Percentiles rank a stretch among this genome's conserved stretches.
phyloP scores from a whole-genome alignment of 2,329 filamentous ascomycete genomes.

The Pseudopithomyces chartarum region DNA sequence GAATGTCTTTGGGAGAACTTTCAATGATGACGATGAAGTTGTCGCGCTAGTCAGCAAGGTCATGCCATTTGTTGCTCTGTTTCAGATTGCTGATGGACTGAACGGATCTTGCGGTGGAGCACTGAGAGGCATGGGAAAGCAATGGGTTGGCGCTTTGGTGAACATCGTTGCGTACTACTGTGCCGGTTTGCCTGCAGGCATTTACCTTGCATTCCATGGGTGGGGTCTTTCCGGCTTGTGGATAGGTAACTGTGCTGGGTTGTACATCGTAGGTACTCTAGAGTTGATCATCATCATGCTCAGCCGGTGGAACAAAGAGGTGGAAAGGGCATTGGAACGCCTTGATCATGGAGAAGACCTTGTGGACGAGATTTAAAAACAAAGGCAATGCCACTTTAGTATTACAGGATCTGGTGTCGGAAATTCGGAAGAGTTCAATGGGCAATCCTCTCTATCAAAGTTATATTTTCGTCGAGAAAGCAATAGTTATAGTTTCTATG shows the following conservation, averaged over 20 bases:
- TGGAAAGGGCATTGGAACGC: neutral
- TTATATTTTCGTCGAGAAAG: no score
- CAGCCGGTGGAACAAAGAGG: constrained; percentile 6
- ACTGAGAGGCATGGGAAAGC: constrained; percentile 81
- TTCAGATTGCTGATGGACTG: constrained; percentile 87
- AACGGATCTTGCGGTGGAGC: constrained; percentile 85
- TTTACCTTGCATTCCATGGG: constrained; percentile 83
- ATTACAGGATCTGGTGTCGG: neutral
- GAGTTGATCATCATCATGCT: constrained; percentile 1
- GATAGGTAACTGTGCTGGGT: constrained; percentile 74
- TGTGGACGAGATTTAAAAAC: neutral
- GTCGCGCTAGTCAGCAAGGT: constrained; percentile 74
- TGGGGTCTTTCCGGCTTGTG: constrained; percentile 82
- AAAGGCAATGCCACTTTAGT: no score
- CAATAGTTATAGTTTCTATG: no score
- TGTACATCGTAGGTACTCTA: constrained; percentile 74
- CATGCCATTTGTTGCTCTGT: constrained; percentile 84
- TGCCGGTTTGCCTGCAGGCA: constrained; percentile 78
- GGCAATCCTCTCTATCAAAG: no score
- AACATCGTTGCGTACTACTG: constrained; percentile 85
- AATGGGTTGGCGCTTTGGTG: constrained; percentile 82
- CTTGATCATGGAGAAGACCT: neutral
- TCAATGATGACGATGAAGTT: constrained; percentile 78
- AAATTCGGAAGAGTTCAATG: no score
- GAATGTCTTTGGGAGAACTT: constrained; percentile 75